Base-by-base conservation (phyloP, 176 grass and related monocot genomes). In the Aegilops speltoides region DNA sequence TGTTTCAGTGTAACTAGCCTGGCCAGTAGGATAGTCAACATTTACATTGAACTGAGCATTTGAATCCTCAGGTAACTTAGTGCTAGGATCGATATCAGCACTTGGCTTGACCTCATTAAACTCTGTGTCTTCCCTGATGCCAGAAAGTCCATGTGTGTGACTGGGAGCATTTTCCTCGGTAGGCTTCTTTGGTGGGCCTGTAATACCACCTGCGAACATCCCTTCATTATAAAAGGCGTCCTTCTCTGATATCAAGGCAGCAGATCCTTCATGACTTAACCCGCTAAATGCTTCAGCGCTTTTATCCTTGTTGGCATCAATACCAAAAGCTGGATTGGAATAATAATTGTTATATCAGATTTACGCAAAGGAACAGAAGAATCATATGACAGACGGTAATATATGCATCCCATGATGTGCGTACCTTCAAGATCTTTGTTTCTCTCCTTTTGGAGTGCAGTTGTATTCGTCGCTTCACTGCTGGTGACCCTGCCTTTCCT, bases 401-500 rank as follows among this genome's bases (percentile, higher is more conserved):
- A 61, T 10, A 64, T 41, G 64, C 77, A 85, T 71, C 41, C 24
- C 61, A 69, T 17, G 23, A 37, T 24, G 71, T 65, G 33, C 26
- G 73, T 89, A 95, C 87, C 90, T 90, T 83, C 88, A 78, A 7
- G 43, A 13, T 84, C 88, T 61, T 86, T 83, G 68, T 48, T 57
- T 52, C 82, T 80, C 41, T 84, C 82, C 8, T 83, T 92, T 66
- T 87, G 86, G 28, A 78, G 74, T 82, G 81, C 41, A 76, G 45
- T 64, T 62, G 54, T 59, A 86, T 67, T 82, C 50, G 17, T 78
- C 65, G 72, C 82, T 50, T 84, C 94, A 68, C 87, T 93, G 77
- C 92, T 88, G 62, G 77, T 84, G 73, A 97, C 54, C 80, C 94
- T 94, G 64, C 97, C 97, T 64, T 90, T 90, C 74, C 91, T 91